Conservation (phyloP, 164 flowering plant species). For the Berberis thunbergii region DNA sequence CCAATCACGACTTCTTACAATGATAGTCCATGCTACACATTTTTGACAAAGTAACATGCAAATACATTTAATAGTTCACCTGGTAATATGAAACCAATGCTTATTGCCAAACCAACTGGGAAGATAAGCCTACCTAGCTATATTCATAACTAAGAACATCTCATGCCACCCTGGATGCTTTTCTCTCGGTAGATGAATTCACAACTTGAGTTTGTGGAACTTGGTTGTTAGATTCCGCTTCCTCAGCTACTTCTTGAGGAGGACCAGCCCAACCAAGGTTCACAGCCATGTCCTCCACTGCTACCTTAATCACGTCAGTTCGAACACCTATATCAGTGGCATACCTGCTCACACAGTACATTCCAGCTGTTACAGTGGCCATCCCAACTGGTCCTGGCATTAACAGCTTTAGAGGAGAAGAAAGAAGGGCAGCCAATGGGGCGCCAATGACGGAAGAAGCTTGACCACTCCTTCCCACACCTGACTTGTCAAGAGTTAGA, state of each 20-base stretch:
- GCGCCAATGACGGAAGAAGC: slow-evolving; percentile 85
- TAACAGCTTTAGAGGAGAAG: slow-evolving; percentile 72
- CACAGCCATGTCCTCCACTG: slow-evolving; percentile 81
- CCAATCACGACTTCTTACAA: too few species aligned
- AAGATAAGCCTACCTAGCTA: too few species aligned
- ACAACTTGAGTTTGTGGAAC: too few species aligned
- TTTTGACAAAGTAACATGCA: too few species aligned
- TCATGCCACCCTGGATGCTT: too few species aligned
- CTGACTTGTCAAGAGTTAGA: slow-evolving; percentile 46
- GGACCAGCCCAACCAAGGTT: slow-evolving; percentile 48
- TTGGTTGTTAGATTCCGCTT: not conserved
- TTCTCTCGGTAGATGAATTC: too few species aligned
- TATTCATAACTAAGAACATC: too few species aligned
- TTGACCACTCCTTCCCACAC: slow-evolving; percentile 88
- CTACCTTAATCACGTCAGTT: slow-evolving; percentile 78
- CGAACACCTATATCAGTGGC: slow-evolving; percentile 94
- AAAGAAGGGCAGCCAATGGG: slow-evolving; percentile 87
- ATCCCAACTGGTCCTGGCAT: slow-evolving; percentile 78
- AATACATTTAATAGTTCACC: too few species aligned
- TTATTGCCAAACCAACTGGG: too few species aligned
- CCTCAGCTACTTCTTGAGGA: not conserved
- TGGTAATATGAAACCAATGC: too few species aligned
- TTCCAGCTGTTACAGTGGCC: slow-evolving; percentile 81
- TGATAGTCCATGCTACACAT: too few species aligned
- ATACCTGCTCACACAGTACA: slow-evolving; percentile 89